Evolutionary conservation across 2,329 filamentous ascomycete species (phyloP).

Genomic region (Thyridium curvatum): DNA sequence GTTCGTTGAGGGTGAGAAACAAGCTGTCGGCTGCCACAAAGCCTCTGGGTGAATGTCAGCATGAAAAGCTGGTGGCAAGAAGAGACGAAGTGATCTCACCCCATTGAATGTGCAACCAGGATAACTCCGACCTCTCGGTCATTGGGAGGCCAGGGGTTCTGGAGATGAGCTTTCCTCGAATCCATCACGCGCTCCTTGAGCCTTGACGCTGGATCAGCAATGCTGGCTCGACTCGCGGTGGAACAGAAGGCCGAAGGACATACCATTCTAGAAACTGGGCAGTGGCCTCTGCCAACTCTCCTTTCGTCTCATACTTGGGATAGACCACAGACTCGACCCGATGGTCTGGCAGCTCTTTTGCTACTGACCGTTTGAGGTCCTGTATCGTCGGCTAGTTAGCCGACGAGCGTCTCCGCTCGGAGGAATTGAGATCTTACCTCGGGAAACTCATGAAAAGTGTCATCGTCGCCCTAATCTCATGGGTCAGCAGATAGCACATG

Average conservation of each 20-base stretch:
- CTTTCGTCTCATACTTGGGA: slow-evolving; percentile 67
- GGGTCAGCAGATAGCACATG: neutral
- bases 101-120: slow-evolving; percentile 79
- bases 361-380: slow-evolving; percentile 53
- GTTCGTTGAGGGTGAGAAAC: slow-evolving; percentile 64
- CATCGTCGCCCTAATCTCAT: slow-evolving; percentile 50
- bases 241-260: too few relatives aligned
- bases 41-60: slow-evolving; percentile 41
- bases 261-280: slow-evolving; percentile 41
- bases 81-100: slow-evolving; percentile 28
- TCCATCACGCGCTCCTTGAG: slow-evolving; percentile 78
- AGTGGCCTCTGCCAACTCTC: slow-evolving; percentile 51
- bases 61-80: too few relatives aligned
- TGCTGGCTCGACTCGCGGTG: too few relatives aligned
- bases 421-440: slow-evolving; percentile 22
- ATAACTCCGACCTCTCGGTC: slow-evolving; percentile 77
- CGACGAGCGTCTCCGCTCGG: neutral
- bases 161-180: slow-evolving; percentile 60
- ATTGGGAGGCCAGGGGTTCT: slow-evolving; percentile 69
- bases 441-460: slow-evolving; percentile 65
- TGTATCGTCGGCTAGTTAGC: slow-evolving; percentile 9
- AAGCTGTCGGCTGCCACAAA: slow-evolving; percentile 80
- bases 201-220: slow-evolving; percentile 34
- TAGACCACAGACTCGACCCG: slow-evolving; percentile 58
- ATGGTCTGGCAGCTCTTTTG: slow-evolving; percentile 53